These are phyloP conservation scores for Calendula officinalis DNA, from an alignment of 129 eudicot genomes.

Conservation along the genomic window DNA sequence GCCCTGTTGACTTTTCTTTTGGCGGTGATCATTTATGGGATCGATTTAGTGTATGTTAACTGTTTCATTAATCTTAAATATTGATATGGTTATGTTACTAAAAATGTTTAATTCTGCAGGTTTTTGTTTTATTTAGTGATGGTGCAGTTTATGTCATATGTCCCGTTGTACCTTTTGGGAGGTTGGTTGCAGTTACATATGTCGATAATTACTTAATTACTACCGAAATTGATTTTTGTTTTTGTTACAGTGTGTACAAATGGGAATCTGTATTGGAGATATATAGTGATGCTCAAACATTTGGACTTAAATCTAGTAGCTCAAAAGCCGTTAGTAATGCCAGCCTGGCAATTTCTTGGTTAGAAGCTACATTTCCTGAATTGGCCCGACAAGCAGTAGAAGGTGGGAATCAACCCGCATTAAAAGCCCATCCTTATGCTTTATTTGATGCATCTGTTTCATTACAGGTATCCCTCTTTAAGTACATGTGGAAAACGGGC, in stretches of 20 bases:
- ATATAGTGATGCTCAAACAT: conserved; percentile 73
- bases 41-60: conserved; percentile 69
- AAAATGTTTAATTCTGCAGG: no score
- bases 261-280: conserved; percentile 89
- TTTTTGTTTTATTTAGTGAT: conserved; percentile 81
- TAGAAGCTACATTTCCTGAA: conserved; percentile 95
- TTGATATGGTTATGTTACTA: conserved; percentile 4
- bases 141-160: conserved; percentile 83
- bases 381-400: conserved; percentile 55
- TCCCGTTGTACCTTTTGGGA: conserved; percentile 95
- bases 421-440: conserved; percentile 71
- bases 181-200: conserved; percentile 39
- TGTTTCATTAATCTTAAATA: conserved; percentile 5
- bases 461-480: conserved; percentile 64
- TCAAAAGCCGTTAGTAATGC: conserved; percentile 61
- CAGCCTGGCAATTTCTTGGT: conserved; percentile 79
- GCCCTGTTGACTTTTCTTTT: conserved; percentile 92
- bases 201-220: conserved; percentile 3
- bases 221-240: background rate
- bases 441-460: conserved; percentile 68
- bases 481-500: conserved; percentile 2
- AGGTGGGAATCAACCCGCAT: conserved; percentile 52
- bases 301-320: conserved; percentile 58
- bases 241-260: conserved; percentile 57
- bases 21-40: conserved; percentile 98